Conservation (phyloP, 495 filamentous ascomycete species). For the Geoglossum glabrum region DNA sequence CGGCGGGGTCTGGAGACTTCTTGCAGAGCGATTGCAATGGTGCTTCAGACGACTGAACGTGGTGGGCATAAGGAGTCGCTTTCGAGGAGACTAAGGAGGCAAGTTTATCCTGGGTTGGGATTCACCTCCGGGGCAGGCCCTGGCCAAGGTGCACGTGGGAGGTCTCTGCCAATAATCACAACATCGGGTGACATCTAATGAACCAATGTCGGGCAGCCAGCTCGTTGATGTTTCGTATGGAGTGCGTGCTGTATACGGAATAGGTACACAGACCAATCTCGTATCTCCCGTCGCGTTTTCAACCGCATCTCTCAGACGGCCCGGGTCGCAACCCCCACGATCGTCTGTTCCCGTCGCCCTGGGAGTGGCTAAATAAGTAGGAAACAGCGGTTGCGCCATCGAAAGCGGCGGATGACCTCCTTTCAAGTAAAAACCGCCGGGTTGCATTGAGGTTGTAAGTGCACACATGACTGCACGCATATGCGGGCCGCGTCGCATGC, state of each 20-base stretch:
- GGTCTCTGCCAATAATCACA: neutral
- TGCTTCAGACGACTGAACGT: neutral
- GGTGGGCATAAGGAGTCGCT: neutral
- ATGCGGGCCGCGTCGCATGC: neutral
- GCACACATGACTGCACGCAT: constrained; percentile 1
- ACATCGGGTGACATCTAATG: neutral
- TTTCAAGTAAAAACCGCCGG: neutral
- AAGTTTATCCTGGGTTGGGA: neutral
- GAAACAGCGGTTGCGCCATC: neutral
- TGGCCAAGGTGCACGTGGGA: neutral
- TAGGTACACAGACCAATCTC: neutral
- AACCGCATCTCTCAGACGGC: neutral
- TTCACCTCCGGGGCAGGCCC: neutral
- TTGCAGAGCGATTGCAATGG: neutral
- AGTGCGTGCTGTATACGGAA: neutral
- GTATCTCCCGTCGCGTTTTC: neutral
- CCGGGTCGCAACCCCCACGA: neutral
- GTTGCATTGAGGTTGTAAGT: neutral
- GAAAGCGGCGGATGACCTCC: neutral
- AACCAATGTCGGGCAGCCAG: neutral
- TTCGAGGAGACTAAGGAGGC: neutral
- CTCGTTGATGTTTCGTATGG: neutral
- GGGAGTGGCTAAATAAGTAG: neutral
- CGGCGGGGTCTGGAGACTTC: neutral
- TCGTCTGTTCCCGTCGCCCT: neutral